Percentiles rank a stretch among this genome's conserved stretches.
Evolutionary conservation across 148 eudicot species (phyloP).

Genomic region (Pharnaceum exiguum): DNA sequence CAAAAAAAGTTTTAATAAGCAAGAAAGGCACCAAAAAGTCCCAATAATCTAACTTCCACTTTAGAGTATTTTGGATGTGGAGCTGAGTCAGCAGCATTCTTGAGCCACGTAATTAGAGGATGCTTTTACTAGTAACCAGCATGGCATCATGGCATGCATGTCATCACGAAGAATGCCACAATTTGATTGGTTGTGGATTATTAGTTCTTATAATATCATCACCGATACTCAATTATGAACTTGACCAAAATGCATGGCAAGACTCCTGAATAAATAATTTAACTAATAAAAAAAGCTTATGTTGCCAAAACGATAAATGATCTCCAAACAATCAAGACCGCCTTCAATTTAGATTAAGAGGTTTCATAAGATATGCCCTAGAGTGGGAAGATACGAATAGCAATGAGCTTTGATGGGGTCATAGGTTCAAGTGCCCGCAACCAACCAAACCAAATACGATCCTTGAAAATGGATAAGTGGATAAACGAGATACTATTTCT

Average conservation of each 20-base stretch:
- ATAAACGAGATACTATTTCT: neutral
- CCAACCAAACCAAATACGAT: neutral
- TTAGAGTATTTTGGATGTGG: conserved; percentile 12
- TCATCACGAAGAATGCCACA: conserved; percentile 2
- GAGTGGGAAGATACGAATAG: no score
- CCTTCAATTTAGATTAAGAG: no score
- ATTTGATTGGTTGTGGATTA: neutral
- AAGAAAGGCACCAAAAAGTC: no score
- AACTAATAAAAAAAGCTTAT: no score
- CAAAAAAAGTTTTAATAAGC: neutral
- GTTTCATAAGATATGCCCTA: no score
- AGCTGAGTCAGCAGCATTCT: conserved; percentile 21
- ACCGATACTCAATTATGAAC: no score
- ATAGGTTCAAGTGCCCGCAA: neutral
- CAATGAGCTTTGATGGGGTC: neutral
- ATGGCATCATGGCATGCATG: conserved; percentile 2
- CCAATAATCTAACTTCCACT: neutral
- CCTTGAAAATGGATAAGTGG: conserved; percentile 12
- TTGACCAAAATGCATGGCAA: no score
- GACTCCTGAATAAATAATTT: no score
- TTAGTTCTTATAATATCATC: no score
- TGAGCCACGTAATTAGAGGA: conserved; percentile 14
- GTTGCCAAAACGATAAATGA: no score
- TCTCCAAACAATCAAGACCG: no score
- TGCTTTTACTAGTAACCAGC: conserved; percentile 5